Conservation (phyloP, 805 yeast genomes). For the Spathaspora hagerdaliae region DNA sequence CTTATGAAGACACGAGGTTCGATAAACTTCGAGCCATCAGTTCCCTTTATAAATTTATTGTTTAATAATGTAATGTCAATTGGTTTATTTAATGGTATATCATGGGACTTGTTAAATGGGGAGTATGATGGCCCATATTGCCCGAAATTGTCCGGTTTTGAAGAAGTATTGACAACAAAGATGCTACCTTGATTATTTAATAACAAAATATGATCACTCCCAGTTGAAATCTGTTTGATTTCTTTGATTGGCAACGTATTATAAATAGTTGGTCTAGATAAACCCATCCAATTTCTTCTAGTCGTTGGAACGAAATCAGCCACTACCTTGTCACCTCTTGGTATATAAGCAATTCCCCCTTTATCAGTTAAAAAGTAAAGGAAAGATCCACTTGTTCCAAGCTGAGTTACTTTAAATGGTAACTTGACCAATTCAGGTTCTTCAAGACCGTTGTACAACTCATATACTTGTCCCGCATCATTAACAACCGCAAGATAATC, state of each 20-base stretch:
- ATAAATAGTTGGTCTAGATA: constrained; percentile 2
- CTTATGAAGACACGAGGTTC: constrained; percentile 45
- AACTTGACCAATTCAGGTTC: constrained; percentile 19
- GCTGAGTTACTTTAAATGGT: constrained; percentile 24
- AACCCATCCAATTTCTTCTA: constrained; percentile 22
- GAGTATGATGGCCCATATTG: constrained; percentile 82
- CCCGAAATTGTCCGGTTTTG: constrained; percentile 49
- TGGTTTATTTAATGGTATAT: constrained; percentile 23
- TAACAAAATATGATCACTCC: constrained; percentile 66
- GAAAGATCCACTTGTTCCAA: constrained; percentile 48
- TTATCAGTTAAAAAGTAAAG: constrained; percentile 39
- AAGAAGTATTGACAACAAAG: constrained; percentile 59
- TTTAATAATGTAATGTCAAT: constrained; percentile 57
- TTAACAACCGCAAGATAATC: constrained; percentile 55
- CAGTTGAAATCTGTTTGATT: constrained; percentile 49
- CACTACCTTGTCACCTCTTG: constrained; percentile 16
- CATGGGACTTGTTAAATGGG: constrained; percentile 46
- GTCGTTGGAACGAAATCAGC: constrained; percentile 11
- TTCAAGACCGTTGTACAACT: constrained; percentile 55
- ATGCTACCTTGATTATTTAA: constrained; percentile 58
- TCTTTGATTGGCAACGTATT: constrained; percentile 14
- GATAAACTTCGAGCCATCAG: constrained; percentile 17
- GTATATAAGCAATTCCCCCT: constrained; percentile 34
- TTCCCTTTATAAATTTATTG: constrained; percentile 29
- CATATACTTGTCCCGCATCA: constrained; percentile 66